Evolutionary conservation across 345 rosid genomes (phyloP), one percentile per base, ranked within the genome.

Genomic region (Citrus unshiu): DNA sequence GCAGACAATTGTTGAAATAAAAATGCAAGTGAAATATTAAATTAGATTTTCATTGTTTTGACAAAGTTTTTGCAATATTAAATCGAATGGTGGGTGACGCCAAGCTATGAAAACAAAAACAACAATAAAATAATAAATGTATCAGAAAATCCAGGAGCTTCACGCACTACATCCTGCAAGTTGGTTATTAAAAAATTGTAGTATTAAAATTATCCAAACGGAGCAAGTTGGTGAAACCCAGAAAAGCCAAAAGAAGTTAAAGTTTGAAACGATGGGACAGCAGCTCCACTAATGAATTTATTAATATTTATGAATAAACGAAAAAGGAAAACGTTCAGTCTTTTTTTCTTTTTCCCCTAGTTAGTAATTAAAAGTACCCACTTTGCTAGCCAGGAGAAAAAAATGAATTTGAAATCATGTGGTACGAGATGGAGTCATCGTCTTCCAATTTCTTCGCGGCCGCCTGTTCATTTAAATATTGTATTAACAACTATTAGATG

Each of bases 361-460:
- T 68, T 35, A 8, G 29, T 27, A 6, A 37, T 8, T 34, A 7
- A 51, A 60, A 19, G 67, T 3, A 21, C 7, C 34, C 4, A 22
- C 35, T 14, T 25, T 18, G n/a, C 13, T 43, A 6, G 29, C 0
- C 4, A 13, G 0, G 9, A 30, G 9, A 7, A 32, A 34, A 34
- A 14, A 49, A 22, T 3, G 14, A 1, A 27, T 54, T 29, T 62
- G 6, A 32, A 9, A 3, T 27, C 1, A 24, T 18, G 35, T 16
- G 37, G 77, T 5, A 39, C 40, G 29, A 63, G 59, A 43, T 13
- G 70, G 24, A 65, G 71, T 65, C 46, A 34, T 10, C n/a, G 71
- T 22, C 63, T 65, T 64, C 70, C 70, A 64, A 75, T 32, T 75
- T 63, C 70, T 13, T 43, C 46, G 78, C 70, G 29, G 78, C 78